Base-by-base conservation (phyloP, 345 rosid genomes). In the Noccaea bulbosa region DNA sequence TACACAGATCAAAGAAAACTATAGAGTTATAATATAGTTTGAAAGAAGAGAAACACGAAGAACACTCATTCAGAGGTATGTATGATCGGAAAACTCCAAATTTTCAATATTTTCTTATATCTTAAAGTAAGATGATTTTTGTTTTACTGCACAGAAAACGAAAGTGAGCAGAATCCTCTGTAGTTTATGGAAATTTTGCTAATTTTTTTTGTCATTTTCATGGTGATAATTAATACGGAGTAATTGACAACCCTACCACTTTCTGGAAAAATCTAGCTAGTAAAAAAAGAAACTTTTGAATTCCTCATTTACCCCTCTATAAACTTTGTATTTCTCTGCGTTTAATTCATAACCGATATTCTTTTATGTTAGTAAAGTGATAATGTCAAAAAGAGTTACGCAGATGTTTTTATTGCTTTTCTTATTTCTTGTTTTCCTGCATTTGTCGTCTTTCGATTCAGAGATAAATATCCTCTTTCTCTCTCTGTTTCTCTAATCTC, bases 41-140 rank as follows among this genome's bases (percentile, higher is more conserved):
- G 7, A 58, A 41, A 12, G 49, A 39, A 32, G 64, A 69, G 14
- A 34, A 37, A 35, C 44, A 22, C 12, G 17, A 46, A 69, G 40
- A 58, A 39, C 15, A 58, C 20, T 62, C 27, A 37, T 40, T 54
- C 46, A 72, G 24, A 73, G 77, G 77, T 57, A 57, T 65, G 43
- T 57, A 57, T 65, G 43, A 15, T 71, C 38, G 1, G 6, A 34
- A 27, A 40, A 10, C 1, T 24, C 16, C 2, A 51, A 50, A 46
- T 8, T 41, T 34, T 61, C 5, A 11, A 48, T 17, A 24, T 10
- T 11, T 7, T 17, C 4, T 9, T 68, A 6, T 40, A 20, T 20
- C 22, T 20, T 0, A 4, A 6, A 6, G 9, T 27, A 4, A 35
- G 24, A 27, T 1, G 41, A 64, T 43, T 43, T 34, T 34, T 57